Conservation (phyloP, 108 stramenopile genomes). For the Cyclostephanos invisitatus region DNA sequence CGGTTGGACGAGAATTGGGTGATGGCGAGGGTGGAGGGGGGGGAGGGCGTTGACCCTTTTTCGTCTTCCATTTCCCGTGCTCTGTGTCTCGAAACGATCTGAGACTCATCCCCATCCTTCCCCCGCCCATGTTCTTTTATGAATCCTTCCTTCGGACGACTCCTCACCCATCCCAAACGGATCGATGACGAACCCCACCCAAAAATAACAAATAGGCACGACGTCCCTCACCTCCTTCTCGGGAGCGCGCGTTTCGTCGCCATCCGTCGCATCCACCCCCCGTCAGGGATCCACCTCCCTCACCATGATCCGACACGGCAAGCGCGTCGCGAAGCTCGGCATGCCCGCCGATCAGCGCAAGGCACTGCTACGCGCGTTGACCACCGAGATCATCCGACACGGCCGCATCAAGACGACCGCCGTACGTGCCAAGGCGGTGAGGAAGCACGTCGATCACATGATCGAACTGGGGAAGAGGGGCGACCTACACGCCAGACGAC, state of each 20-base stretch:
- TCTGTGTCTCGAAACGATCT: too few species aligned
- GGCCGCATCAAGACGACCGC: conserved; percentile 97
- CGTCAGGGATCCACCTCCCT: conserved; percentile 29
- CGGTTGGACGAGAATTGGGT: too few species aligned
- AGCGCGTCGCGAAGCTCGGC: conserved; percentile 83
- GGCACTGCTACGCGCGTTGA: conserved; percentile 93
- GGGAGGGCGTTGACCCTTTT: too few species aligned
- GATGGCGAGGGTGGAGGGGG: too few species aligned
- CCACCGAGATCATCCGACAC: conserved; percentile 97
- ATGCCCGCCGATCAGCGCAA: conserved; percentile 97
- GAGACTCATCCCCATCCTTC: too few species aligned
- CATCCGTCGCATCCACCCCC: conserved; percentile 25
- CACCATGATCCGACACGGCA: conserved; percentile 80
- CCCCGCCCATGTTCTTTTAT: too few species aligned
- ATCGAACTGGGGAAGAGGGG: conserved; percentile 93
- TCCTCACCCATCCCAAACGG: too few species aligned
- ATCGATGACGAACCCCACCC: too few species aligned
- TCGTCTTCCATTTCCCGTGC: too few species aligned
- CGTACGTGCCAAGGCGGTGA: conserved; percentile 89
- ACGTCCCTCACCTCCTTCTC: conserved; percentile 46
- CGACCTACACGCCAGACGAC: conserved; percentile 92
- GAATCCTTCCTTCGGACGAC: too few species aligned
- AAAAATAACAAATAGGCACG: conserved; percentile 11
- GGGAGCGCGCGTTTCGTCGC: conserved; percentile 25
- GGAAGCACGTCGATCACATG: conserved; percentile 97